Evolutionary conservation across 2,329 filamentous ascomycete genomes (phyloP).

Genomic region (Fusarium devonianum): DNA sequence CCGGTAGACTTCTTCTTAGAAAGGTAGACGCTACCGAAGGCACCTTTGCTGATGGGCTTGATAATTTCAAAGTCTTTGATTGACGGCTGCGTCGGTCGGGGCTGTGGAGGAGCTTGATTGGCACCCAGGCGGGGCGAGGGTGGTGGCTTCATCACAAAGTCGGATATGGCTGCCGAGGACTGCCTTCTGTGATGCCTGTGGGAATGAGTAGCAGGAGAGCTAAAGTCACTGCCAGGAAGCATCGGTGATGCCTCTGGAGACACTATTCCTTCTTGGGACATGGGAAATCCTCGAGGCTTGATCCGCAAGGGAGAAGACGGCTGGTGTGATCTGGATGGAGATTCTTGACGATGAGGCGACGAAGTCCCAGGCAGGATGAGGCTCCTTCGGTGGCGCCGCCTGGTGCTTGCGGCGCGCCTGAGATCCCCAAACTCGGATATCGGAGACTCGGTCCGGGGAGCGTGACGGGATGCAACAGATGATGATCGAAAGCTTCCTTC

Average conservation of each 20-base stretch:
- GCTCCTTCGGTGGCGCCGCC: slow-evolving; percentile 86
- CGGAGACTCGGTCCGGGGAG: slow-evolving; percentile 84
- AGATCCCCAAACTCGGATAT: slow-evolving; percentile 84
- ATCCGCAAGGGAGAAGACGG: slow-evolving; percentile 89
- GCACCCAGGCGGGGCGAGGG: slow-evolving; percentile 83
- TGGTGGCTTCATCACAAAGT: slow-evolving; percentile 70
- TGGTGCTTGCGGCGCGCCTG: slow-evolving; percentile 76
- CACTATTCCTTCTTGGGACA: slow-evolving; percentile 69
- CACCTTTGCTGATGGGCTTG: slow-evolving; percentile 98
- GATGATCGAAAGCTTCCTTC: slow-evolving; percentile 87
- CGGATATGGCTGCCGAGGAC: slow-evolving; percentile 87
- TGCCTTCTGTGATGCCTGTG: slow-evolving; percentile 80
- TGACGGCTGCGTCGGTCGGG: slow-evolving; percentile 87
- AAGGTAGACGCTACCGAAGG: slow-evolving; percentile 96
- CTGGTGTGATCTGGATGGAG: slow-evolving; percentile 78
- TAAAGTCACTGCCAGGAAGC: slow-evolving; percentile 81
- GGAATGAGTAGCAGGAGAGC: slow-evolving; percentile 71
- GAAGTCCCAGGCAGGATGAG: slow-evolving; percentile 80
- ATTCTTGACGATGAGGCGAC: slow-evolving; percentile 86
- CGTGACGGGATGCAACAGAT: slow-evolving; percentile 72
- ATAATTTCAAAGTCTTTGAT: slow-evolving; percentile 99
- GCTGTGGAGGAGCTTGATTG: slow-evolving; percentile 79
- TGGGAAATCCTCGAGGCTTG: slow-evolving; percentile 74
- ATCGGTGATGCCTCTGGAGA: slow-evolving; percentile 93
- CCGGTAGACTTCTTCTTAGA: slow-evolving; percentile 99